These are phyloP conservation scores for Anisogramma anomala DNA, from an alignment of 2,329 filamentous ascomycete species.

Conservation along the genomic window DNA sequence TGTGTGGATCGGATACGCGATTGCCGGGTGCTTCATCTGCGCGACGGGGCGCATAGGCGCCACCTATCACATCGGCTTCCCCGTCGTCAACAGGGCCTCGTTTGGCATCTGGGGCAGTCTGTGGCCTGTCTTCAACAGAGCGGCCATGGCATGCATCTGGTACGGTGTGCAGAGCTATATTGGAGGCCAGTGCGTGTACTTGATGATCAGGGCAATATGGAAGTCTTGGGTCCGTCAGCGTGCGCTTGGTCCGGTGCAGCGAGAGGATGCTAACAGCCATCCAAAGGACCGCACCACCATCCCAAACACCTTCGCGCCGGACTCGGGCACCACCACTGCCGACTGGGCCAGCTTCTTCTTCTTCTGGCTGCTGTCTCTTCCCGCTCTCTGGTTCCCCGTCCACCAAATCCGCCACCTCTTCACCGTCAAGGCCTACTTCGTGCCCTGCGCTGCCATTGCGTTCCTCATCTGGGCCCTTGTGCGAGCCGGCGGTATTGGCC, in stretches of 20 bases:
- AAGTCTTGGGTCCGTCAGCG: conserved; percentile 41
- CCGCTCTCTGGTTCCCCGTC: conserved; percentile 81
- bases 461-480: conserved; percentile 84
- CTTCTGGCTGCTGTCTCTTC: conserved; percentile 71
- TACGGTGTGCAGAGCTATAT: conserved; percentile 81
- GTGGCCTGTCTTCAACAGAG: conserved; percentile 82
- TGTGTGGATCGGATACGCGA: conserved; percentile 75
- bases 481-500: conserved; percentile 70
- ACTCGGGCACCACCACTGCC: conserved; percentile 60
- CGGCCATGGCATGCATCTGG: conserved; percentile 80
- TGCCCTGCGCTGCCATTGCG: conserved; percentile 69
- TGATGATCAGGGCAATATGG: conserved; percentile 87
- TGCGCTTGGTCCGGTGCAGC: background rate
- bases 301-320: conserved; percentile 52
- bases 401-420: conserved; percentile 83
- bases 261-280: conserved; percentile 11
- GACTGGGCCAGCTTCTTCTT: conserved; percentile 75
- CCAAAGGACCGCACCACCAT: conserved; percentile 39
- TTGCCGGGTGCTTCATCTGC: conserved; percentile 65
- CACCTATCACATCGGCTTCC: conserved; percentile 80
- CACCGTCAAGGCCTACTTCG: conserved; percentile 78
- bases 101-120: conserved; percentile 85
- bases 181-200: conserved; percentile 69
- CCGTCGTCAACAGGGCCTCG: conserved; percentile 63
- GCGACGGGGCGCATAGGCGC: conserved; percentile 75